Evolutionary conservation across 1,284 basidiomycete species (phyloP).

Genomic region (Sanghuangporus baumii): DNA sequence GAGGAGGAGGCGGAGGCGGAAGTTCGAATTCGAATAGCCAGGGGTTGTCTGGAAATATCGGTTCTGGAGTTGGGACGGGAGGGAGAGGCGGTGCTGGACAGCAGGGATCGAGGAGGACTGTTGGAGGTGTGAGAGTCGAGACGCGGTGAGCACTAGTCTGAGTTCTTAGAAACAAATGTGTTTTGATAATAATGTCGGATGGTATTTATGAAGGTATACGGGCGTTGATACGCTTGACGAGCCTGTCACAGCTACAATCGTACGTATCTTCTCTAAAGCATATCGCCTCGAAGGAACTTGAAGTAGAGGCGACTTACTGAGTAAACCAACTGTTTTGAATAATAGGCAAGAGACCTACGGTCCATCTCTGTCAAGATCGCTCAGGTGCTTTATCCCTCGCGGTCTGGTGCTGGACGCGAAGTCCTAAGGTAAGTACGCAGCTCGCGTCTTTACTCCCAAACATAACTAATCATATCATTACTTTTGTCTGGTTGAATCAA

Average conservation of each 20-base stretch:
- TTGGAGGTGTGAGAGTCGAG: conserved; percentile 84
- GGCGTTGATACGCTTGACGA: conserved; percentile 88
- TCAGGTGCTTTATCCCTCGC: conserved; percentile 87
- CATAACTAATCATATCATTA: conserved; percentile 5
- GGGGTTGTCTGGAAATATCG: conserved; percentile 68
- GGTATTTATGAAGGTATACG: conserved; percentile 55
- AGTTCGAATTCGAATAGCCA: conserved; percentile 28
- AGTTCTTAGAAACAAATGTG: neutral
- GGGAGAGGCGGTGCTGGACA: conserved; percentile 31
- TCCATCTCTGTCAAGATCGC: conserved; percentile 90
- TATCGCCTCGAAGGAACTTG: neutral
- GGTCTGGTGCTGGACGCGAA: conserved; percentile 64
- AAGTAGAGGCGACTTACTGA: neutral
- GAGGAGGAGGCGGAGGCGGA: neutral
- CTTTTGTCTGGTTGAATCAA: conserved; percentile 3
- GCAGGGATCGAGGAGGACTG: conserved; percentile 42
- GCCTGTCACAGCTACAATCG: conserved; percentile 84
- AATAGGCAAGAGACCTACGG: conserved; percentile 75
- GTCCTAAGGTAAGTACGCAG: conserved; percentile 57
- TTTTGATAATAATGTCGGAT: neutral
- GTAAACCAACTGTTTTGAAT: neutral
- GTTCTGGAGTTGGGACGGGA: conserved; percentile 27
- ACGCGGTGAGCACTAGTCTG: conserved; percentile 52
- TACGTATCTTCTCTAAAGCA: conserved; percentile 33
- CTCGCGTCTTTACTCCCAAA: neutral